phyloP scores from a whole-genome alignment of 495 filamentous ascomycete genomes.

The Trichoderma parareesei region DNA sequence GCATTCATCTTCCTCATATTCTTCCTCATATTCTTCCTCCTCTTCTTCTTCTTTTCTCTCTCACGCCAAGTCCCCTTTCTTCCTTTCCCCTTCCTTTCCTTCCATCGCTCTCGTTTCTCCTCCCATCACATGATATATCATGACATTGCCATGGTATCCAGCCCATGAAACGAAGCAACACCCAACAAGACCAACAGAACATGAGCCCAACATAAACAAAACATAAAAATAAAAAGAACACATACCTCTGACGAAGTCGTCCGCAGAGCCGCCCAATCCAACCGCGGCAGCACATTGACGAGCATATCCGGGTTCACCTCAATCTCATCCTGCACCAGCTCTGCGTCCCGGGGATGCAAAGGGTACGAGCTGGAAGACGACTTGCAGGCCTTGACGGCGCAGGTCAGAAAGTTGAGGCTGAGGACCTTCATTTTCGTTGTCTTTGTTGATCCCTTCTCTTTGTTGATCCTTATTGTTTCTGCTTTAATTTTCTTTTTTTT shows the following conservation, averaged over 20 bases:
- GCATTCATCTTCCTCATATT: too few relatives aligned
- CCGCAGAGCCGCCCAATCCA: slow-evolving; percentile 79
- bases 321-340: slow-evolving; percentile 72
- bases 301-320: slow-evolving; percentile 74
- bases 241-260: slow-evolving; percentile 71
- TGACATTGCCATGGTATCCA: background rate
- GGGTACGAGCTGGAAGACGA: slow-evolving; percentile 67
- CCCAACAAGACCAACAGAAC: background rate
- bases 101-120: too few relatives aligned
- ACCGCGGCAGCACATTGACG: slow-evolving; percentile 69
- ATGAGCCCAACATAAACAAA: background rate
- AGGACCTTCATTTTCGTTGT: slow-evolving; percentile 75
- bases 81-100: too few relatives aligned
- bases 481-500: background rate
- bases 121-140: too few relatives aligned
- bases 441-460: background rate
- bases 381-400: slow-evolving; percentile 92
- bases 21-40: too few relatives aligned
- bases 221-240: slow-evolving; percentile 12
- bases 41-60: too few relatives aligned
- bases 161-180: background rate
- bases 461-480: background rate
- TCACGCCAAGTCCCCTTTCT: background rate
- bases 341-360: slow-evolving; percentile 82
- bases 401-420: slow-evolving; percentile 94